Conservation (phyloP, 1,284 basidiomycete genomes). For the Naganishia sp. region DNA sequence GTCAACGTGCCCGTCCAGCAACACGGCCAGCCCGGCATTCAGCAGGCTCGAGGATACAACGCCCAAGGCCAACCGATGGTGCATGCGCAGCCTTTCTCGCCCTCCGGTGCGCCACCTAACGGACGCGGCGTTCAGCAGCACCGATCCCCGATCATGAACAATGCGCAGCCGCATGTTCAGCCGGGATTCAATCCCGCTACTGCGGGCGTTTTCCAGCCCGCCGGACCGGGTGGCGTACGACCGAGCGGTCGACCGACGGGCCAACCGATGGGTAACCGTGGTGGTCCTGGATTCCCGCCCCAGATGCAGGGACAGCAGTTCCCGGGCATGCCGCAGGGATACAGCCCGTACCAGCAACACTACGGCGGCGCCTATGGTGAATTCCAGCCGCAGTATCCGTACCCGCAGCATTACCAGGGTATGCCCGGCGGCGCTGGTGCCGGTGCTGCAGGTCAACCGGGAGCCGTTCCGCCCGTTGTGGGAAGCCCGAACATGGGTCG, state of each 20-base stretch:
- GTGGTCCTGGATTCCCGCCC: not conserved
- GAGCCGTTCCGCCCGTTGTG: slow-evolving; percentile 2
- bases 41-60: slow-evolving; percentile 34
- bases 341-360: slow-evolving; percentile 13
- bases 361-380: not conserved
- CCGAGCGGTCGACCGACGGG: not conserved
- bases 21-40: slow-evolving; percentile 31
- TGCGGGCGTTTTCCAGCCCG: slow-evolving; percentile 15
- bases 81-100: slow-evolving; percentile 12
- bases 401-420: slow-evolving; percentile 14
- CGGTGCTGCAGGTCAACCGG: slow-evolving; percentile 9
- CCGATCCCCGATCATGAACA: slow-evolving; percentile 34
- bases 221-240: not conserved
- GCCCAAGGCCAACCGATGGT: slow-evolving; percentile 32
- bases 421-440: not conserved
- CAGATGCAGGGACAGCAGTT: slow-evolving; percentile 14
- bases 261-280: slow-evolving; percentile 8
- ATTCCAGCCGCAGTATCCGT: slow-evolving; percentile 12
- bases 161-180: slow-evolving; percentile 26
- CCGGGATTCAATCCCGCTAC: slow-evolving; percentile 20
- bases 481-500: slow-evolving; percentile 14
- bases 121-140: slow-evolving; percentile 9
- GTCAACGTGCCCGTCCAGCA: slow-evolving; percentile 29
- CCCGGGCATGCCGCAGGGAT: slow-evolving; percentile 13
- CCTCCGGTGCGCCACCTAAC: slow-evolving; percentile 17